Evolutionary conservation across 345 rosid genomes (phyloP).

Genomic region (Eucalyptus cladocalyx): DNA sequence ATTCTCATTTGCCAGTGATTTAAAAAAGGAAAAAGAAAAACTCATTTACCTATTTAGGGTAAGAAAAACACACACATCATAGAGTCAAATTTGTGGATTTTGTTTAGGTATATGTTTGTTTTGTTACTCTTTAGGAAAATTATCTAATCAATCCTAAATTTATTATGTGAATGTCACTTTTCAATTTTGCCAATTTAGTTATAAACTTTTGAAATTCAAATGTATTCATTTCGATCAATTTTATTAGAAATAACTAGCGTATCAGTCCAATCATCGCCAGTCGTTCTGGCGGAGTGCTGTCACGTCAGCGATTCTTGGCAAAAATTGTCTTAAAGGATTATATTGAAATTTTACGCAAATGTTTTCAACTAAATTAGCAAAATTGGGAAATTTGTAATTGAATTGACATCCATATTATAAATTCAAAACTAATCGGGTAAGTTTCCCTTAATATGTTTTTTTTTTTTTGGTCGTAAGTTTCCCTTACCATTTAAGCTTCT

Average conservation of each 20-base stretch:
- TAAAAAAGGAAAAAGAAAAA: no score
- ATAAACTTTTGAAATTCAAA: neutral
- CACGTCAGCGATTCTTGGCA: accelerated
- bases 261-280: accelerated
- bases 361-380: neutral
- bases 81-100: neutral
- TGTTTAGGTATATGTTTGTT: neutral
- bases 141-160: neutral
- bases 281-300: accelerated
- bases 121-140: neutral
- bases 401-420: neutral
- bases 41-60: no score
- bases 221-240: neutral
- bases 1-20: no score
- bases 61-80: no score
- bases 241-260: accelerated
- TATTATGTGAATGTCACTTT: neutral
- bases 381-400: accelerated
- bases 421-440: accelerated
- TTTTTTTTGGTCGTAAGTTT: neutral
- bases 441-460: neutral
- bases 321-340: neutral
- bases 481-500: neutral
- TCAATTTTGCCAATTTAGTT: neutral
- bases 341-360: neutral